Base-by-base conservation (phyloP, 345 rosid genomes). In the Eucalyptus polybractea region DNA sequence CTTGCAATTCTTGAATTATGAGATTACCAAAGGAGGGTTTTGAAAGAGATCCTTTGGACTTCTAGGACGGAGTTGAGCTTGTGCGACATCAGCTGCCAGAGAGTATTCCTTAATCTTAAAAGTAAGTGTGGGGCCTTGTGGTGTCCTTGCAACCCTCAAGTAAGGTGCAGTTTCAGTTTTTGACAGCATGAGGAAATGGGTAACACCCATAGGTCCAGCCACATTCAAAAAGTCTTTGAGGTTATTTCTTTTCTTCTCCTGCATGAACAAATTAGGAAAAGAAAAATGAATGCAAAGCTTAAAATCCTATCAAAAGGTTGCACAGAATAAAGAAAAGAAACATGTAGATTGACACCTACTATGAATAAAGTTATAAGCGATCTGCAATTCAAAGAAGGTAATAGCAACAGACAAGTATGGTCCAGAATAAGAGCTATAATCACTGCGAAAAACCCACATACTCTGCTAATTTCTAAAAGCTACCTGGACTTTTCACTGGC, bases 191-290 rank as follows among this genome's bases (percentile, higher is more conserved):
- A 98, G 99, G 88, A 98, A 97, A 93, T 96, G 99, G 1, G 99
- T 94, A 37, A 98, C 98, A 91, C 99, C 99, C 99, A 98, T 97
- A 40, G 99, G 99, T 51, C 99, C 98, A 21, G 98, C 97, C 89
- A 98, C 97, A 91, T 97, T 97, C 93, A 97, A 90, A 90, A 95
- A 97, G 91, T 97, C 99, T 86, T 91, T 96, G 80, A 98, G 94
- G 92, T 89, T 96, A 92, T 96, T 96, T 90, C 99, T 91, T 89
- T 93, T 98, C 94, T 96, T 97, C 94, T 97, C 99, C 99, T 98
- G 97, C 90, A 90, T 88, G 83, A 67, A 80, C 88, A 42, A 53
- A 72, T 19, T 7, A 72, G 86, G 37, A 80, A 50, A 88, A 85
- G 76, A 8, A 62, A 85, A 67, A 50, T 40, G 88, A 16, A 67